These are phyloP conservation scores for Gentiana straminea DNA, from an alignment of 257 asterid genomes.

Conservation along the genomic window DNA sequence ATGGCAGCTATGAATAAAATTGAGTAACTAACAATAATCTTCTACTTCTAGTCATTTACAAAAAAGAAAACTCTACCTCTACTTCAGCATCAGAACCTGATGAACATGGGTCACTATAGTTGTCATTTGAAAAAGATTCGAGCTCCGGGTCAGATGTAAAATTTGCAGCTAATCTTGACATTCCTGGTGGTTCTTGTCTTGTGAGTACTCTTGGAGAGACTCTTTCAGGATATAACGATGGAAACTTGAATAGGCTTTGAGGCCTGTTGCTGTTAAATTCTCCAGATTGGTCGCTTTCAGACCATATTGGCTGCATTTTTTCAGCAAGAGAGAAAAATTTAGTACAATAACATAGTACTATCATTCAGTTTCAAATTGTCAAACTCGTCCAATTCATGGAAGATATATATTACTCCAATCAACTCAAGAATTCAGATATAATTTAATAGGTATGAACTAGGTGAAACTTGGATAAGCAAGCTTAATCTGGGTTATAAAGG, in stretches of 20 bases:
- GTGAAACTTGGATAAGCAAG: neutral
- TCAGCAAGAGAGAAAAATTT: neutral
- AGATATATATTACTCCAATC: neutral
- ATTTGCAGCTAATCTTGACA: conserved; percentile 13
- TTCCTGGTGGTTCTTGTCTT: conserved; percentile 21
- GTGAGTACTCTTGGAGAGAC: conserved; percentile 35
- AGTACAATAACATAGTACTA: neutral
- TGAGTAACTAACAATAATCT: neutral
- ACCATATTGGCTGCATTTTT: conserved; percentile 63
- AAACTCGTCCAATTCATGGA: conserved; percentile 1
- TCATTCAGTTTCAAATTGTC: neutral
- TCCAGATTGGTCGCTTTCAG: conserved; percentile 41
- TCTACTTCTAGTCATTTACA: no score
- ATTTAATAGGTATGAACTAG: neutral
- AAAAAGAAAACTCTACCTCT: conserved; percentile 27
- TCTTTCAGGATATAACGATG: conserved; percentile 57
- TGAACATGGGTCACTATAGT: conserved; percentile 24
- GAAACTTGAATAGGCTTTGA: conserved; percentile 34
- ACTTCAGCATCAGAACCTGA: conserved; percentile 31
- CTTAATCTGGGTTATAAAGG: neutral
- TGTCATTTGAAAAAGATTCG: conserved; percentile 17
- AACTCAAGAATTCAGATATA: neutral
- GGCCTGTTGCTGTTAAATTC: conserved; percentile 21
- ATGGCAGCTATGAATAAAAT: neutral
- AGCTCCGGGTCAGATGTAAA: conserved; percentile 15